These are phyloP conservation scores for Sphaerostilbella broomeana DNA, from an alignment of 2,329 filamentous ascomycete species.

Conservation along the genomic window DNA sequence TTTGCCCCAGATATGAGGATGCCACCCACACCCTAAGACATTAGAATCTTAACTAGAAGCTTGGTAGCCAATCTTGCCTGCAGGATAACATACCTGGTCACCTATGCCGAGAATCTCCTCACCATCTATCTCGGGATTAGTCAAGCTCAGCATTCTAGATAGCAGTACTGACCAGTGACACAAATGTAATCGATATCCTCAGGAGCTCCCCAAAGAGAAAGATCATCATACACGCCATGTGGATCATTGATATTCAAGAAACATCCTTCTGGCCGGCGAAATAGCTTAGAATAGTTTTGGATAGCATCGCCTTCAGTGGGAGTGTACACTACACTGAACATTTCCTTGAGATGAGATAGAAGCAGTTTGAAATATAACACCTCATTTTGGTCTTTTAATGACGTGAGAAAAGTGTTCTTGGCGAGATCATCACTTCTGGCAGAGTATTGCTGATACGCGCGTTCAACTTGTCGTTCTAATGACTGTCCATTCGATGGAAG, in stretches of 20 bases:
- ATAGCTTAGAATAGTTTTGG: conserved; percentile 72
- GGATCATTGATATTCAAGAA: conserved; percentile 69
- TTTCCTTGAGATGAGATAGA: conserved; percentile 65
- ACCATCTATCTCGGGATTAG: conserved; percentile 36
- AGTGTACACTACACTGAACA: conserved; percentile 88
- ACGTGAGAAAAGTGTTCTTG: conserved; percentile 85
- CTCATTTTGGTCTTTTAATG: conserved; percentile 77
- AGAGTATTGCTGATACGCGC: conserved; percentile 76
- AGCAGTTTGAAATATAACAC: conserved; percentile 69
- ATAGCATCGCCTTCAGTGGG: conserved; percentile 88
- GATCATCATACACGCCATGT: conserved; percentile 57
- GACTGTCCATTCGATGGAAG: conserved; percentile 67
- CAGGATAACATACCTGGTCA: conserved; percentile 48
- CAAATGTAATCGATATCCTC: conserved; percentile 86
- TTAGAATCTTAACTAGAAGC: background rate
- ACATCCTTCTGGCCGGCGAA: conserved; percentile 72
- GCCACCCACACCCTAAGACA: conserved; percentile 60
- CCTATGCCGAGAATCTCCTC: conserved; percentile 80
- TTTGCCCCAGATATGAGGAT: conserved; percentile 83
- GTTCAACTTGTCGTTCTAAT: conserved; percentile 66
- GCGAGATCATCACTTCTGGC: conserved; percentile 57
- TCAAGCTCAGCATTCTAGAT: background rate
- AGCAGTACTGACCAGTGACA: conserved; percentile 58
- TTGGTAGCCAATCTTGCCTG: background rate
- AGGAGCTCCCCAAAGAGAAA: conserved; percentile 60